Evolutionary conservation across 2,329 filamentous ascomycete genomes (phyloP).

Genomic region (Salinomyces thailandicus): DNA sequence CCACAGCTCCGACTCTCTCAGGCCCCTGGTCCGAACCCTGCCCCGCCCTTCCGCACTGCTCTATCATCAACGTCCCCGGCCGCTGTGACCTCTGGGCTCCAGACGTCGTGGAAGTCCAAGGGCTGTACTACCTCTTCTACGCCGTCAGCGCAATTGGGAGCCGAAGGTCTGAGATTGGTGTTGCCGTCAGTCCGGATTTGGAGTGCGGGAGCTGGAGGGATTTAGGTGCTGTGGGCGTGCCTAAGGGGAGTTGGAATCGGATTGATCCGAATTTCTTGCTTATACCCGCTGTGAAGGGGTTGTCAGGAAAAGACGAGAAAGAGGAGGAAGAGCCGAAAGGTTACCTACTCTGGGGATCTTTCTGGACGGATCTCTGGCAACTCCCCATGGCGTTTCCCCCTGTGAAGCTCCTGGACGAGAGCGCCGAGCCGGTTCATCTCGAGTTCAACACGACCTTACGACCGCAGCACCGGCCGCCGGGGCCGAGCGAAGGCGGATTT

Average conservation of each 20-base stretch:
- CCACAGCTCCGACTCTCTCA: constrained; percentile 35
- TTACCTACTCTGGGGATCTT: background rate
- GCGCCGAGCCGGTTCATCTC: background rate
- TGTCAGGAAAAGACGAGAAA: no score
- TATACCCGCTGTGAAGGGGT: no score
- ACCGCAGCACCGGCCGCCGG: background rate
- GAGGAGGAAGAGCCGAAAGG: background rate
- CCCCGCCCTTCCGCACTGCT: constrained; percentile 37
- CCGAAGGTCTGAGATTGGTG: constrained; percentile 38
- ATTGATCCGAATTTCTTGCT: constrained; percentile 44
- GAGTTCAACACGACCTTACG: background rate
- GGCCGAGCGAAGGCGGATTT: background rate
- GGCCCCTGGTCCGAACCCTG: constrained; percentile 43
- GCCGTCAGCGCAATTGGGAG: constrained; percentile 31
- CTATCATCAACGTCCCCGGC: constrained; percentile 32
- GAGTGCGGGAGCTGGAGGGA: constrained; percentile 51
- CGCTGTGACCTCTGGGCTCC: constrained; percentile 15
- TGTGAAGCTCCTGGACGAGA: background rate
- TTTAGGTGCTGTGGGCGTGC: constrained; percentile 48
- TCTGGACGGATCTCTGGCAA: constrained; percentile 1
- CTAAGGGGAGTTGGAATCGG: constrained; percentile 33
- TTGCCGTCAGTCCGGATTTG: constrained; percentile 40
- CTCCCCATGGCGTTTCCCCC: background rate
- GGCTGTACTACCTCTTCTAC: constrained; percentile 55
- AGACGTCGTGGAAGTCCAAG: constrained; percentile 35